phyloP scores from a whole-genome alignment of 176 grass and related monocot genomes.

The Aechmea fasciata region DNA sequence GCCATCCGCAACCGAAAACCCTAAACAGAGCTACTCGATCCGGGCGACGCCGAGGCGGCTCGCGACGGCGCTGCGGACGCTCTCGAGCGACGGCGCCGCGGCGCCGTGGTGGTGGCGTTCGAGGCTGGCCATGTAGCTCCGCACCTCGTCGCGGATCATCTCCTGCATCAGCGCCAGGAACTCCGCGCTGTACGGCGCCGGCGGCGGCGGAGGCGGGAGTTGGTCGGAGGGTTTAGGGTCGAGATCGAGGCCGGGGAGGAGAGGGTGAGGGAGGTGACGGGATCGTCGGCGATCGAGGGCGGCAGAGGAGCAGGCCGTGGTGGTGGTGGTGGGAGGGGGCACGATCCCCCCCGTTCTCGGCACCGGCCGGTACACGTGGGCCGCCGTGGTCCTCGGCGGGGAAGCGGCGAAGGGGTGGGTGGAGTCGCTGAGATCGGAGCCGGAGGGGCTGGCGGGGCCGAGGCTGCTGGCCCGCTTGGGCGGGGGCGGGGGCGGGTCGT shows the following conservation, averaged over 20 bases:
- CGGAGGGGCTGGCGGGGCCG: constrained; percentile 40
- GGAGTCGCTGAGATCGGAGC: constrained; percentile 71
- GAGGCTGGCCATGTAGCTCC: constrained; percentile 67
- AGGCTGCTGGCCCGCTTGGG: constrained; percentile 42
- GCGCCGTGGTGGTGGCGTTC: constrained; percentile 15
- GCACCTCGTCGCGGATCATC: constrained; percentile 79
- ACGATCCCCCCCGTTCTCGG: constrained; percentile 34
- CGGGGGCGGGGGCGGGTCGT: constrained; percentile 7
- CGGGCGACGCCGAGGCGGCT: not conserved
- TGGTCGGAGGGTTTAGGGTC: constrained; percentile 14
- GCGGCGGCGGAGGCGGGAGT: not conserved
- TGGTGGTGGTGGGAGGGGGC: constrained; percentile 17
- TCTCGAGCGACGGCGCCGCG: not conserved
- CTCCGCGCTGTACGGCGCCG: constrained; percentile 26
- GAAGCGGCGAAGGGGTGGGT: constrained; percentile 17
- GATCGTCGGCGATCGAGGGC: constrained; percentile 35
- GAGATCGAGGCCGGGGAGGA: constrained; percentile 40
- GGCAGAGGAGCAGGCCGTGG: not conserved
- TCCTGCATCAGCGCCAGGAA: constrained; percentile 56
- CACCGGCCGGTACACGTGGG: constrained; percentile 47
- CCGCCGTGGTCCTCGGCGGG: not conserved
- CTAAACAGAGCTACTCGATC: not conserved
- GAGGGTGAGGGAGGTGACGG: constrained; percentile 67
- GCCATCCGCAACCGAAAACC: not conserved
- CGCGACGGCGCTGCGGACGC: not conserved